Base-by-base conservation (phyloP, 768 basidiomycete species). In the Termitomyces sp. region DNA sequence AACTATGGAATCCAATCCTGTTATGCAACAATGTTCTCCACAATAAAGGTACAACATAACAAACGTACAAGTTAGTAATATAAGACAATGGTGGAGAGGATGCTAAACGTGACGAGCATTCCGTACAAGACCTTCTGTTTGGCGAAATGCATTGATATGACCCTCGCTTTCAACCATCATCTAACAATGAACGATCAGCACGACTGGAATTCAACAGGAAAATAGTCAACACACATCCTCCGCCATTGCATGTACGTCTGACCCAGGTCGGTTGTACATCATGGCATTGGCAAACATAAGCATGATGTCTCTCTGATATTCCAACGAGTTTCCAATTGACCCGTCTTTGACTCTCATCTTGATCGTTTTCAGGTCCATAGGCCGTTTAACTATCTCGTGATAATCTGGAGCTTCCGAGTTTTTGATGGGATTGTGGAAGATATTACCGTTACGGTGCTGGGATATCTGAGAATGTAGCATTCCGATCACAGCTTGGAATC, bases 221-320 rank as follows among this genome's bases (percentile, higher is more conserved):
- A 59, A 56, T 44, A 22, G 51, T n/a, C 45, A 13, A 68, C 88
- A 72, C 67, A 94, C 94, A 77, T 94, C 92, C 68, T 92, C 86
- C 6, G 95, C 92, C 91, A 95, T 96, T 53, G 77, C 79, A 61
- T 87, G 85, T n/a, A 96, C 87, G 67, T 92, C 90, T 16, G 88
- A 90, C 4, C 84, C 85, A 1, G 92, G 89, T 48, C 87, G 77
- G 62, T 98, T 98, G 70, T 94, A 98, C 90, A 98, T 93, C 85
- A 96, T 88, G 5, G 96, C 92, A 70, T 98, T 98, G 8, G 93
- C 90, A 71, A 97, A 96, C 88, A 98, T 96, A 60, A 97, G 77
- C 67, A 85, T 88, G 10, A 95, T 82, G 64, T 97, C 96, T 61
- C 93, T 79, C 68, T 95, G 90, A 65, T 88, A 97, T 68, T 98